Evolutionary conservation across 768 basidiomycete species (phyloP).

Genomic region (Agaricus sinodeliciosus): DNA sequence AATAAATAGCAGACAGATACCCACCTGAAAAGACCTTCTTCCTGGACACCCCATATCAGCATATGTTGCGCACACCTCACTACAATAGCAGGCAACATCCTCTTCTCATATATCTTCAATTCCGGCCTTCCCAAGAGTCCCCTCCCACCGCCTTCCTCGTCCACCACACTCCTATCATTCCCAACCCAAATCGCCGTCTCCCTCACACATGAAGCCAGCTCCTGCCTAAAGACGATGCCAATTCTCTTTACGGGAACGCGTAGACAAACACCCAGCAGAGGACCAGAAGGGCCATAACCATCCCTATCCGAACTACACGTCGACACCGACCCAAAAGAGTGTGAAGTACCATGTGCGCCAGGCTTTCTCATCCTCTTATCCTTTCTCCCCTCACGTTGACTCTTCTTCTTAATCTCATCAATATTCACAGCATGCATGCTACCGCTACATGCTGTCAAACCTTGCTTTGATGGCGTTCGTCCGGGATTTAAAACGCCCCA

Average conservation of each 20-base stretch:
- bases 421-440: slow-evolving; percentile 10
- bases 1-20: slow-evolving; percentile 16
- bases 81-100: slow-evolving; percentile 66
- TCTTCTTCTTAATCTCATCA: slow-evolving; percentile 8
- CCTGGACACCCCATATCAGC: slow-evolving; percentile 75
- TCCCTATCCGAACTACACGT: slow-evolving; percentile 47
- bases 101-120: slow-evolving; percentile 35
- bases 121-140: slow-evolving; percentile 7
- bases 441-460: slow-evolving; percentile 12
- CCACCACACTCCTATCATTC: slow-evolving; percentile 6
- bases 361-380: slow-evolving; percentile 41
- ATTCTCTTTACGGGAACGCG: slow-evolving; percentile 45
- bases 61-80: slow-evolving; percentile 81
- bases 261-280: slow-evolving; percentile 47
- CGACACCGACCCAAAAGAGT: slow-evolving; percentile 44
- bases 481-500: slow-evolving; percentile 18
- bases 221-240: slow-evolving; percentile 60
- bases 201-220: slow-evolving; percentile 32
- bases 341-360: slow-evolving; percentile 53
- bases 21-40: slow-evolving; percentile 83
- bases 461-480: slow-evolving; percentile 35
- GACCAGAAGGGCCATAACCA: slow-evolving; percentile 34
- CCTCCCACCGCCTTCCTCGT: neutral
- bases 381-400: slow-evolving; percentile 2
- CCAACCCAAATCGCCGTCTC: slow-evolving; percentile 24